These are phyloP conservation scores for Solioccasus polychromus DNA, from an alignment of 768 basidiomycete genomes.

Conservation along the genomic window DNA sequence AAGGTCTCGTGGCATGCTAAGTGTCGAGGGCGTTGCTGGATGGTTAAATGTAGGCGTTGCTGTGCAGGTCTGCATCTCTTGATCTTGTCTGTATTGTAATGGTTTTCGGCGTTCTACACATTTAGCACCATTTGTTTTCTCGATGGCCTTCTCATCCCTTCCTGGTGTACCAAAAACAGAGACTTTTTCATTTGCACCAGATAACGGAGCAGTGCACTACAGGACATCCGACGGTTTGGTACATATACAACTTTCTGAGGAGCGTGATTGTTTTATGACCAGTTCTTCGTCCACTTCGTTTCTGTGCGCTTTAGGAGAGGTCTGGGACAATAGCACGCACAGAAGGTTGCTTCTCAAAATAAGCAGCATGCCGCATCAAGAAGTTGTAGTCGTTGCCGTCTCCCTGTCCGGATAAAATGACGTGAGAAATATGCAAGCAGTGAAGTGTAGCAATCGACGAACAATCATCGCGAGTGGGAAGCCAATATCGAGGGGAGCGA, in stretches of 20 bases:
- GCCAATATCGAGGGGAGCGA: slow-evolving; percentile 36
- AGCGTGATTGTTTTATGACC: background rate
- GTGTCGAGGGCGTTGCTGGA: too few relatives aligned
- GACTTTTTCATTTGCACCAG: too few relatives aligned
- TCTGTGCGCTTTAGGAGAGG: background rate
- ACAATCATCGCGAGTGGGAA: slow-evolving; percentile 37
- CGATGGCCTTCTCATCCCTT: too few relatives aligned
- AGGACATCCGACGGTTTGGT: background rate
- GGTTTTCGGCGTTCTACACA: background rate
- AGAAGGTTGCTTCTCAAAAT: slow-evolving; percentile 21
- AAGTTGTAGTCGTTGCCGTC: slow-evolving; percentile 17
- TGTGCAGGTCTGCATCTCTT: background rate
- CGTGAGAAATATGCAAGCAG: background rate
- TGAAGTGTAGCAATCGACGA: slow-evolving; percentile 12
- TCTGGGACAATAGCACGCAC: slow-evolving; percentile 5
- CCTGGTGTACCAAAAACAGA: too few relatives aligned
- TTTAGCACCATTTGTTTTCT: background rate
- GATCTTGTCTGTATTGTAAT: background rate
- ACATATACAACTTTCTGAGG: background rate
- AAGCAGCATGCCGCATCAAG: slow-evolving; percentile 10
- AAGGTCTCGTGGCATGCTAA: too few relatives aligned
- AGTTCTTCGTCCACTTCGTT: background rate
- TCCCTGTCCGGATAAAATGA: background rate
- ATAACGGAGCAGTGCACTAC: too few relatives aligned
- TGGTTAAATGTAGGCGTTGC: background rate